Evolutionary conservation across 495 filamentous ascomycete genomes (phyloP), one percentile per base, ranked within the genome.

Genomic region (Pyrenula massariospora): DNA sequence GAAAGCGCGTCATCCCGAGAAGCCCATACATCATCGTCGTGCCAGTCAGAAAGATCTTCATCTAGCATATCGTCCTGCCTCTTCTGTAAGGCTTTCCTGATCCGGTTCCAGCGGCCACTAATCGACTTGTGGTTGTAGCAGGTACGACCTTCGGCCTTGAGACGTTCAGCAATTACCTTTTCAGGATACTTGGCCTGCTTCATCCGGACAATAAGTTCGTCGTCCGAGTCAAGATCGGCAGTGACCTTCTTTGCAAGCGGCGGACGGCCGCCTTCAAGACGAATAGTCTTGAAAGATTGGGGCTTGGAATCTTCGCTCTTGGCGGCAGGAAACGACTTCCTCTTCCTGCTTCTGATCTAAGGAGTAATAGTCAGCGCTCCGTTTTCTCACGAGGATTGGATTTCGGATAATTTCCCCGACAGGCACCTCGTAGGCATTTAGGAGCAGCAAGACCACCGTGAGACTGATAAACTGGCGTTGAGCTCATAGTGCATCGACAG

Each of bases 1-100:
- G 22, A 12, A 55, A 19, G 23, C 20, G 10, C 8, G 8, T 52
- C n/a, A n/a, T 52, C 8, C 47, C 12, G 49, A 24, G 2, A 19
- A 19, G 49, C 11, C 61, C 63, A 56, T 60, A 72, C 71, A 50
- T 75, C 72, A 12, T 59, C 63, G 22, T 60, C 56, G 47, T 71
- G 59, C 71, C 69, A 76, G 48, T 69, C 67, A 22, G 59, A 66
- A 48, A 63, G 57, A 3, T 71, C 69, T 10, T 70, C 65, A 53
- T 66, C 62, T 12, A 74, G 59, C 22, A 58, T 52, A 25, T 60
- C 59, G 48, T 74, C 66, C 53, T 69, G 62, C 1, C 54, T 57
- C 31, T 60, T 53, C n/a, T 62, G 62, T 51, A 67, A 55, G 12
- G 58, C 65, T 19, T 58, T 56, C 24, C 62, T 65, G 22, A 75